Conservation (phyloP, 441 rosid genomes). For the Croton setiger region DNA sequence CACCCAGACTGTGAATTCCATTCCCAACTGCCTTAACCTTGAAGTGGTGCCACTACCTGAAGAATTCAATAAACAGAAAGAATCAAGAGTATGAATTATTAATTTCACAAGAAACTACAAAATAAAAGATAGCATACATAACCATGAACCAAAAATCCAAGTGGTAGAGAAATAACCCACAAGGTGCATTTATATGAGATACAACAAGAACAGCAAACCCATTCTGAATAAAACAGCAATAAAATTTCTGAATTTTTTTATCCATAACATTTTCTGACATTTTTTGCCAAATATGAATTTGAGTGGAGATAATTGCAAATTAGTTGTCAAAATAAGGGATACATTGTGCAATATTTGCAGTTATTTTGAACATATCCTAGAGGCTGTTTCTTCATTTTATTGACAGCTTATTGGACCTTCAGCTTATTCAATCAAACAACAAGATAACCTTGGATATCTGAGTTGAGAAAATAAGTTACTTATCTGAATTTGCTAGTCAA, state of each 20-base stretch:
- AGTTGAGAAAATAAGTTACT: too few relatives aligned
- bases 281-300: not conserved
- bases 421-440: too few relatives aligned
- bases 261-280: not conserved
- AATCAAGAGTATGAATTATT: constrained; percentile 10
- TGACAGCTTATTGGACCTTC: too few relatives aligned
- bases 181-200: not conserved
- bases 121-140: not conserved
- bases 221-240: not conserved
- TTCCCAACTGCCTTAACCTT: constrained; percentile 94
- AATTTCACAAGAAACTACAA: not conserved
- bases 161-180: not conserved
- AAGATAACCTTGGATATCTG: too few relatives aligned
- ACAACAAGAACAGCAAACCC: not conserved
- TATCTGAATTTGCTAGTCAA: too few relatives aligned
- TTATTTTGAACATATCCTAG: constrained; percentile 3
- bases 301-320: not conserved
- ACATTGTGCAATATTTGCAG: not conserved
- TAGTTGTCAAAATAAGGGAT: not conserved
- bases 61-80: constrained; percentile 19
- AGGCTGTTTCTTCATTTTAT: too few relatives aligned
- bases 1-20: constrained; percentile 99
- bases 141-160: not conserved
- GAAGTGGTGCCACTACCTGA: constrained; percentile 81
- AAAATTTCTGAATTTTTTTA: not conserved